Evolutionary conservation across 257 asterid species (phyloP).

Genomic region (Rauvolfia tetraphylla): DNA sequence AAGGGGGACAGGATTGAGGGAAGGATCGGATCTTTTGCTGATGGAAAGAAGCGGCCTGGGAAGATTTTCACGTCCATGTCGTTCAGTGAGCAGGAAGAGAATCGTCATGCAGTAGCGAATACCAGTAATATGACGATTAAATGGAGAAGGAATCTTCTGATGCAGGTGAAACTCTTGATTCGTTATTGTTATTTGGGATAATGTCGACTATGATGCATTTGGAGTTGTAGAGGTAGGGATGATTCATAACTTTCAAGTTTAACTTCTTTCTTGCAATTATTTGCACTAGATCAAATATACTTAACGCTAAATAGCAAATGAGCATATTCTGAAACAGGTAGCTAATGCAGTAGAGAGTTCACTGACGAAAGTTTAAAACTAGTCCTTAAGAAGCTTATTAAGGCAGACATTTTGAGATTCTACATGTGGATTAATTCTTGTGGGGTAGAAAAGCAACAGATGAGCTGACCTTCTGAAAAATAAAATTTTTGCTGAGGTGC

Average conservation of each 20-base stretch:
- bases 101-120: conserved; percentile 22
- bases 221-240: neutral
- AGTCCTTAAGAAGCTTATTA: neutral
- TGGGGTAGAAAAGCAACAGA: neutral
- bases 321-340: neutral
- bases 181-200: neutral
- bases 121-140: conserved; percentile 34
- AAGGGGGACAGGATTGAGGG: conserved; percentile 19
- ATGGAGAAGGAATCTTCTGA: conserved; percentile 71
- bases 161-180: conserved; percentile 54
- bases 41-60: conserved; percentile 83
- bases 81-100: conserved; percentile 41
- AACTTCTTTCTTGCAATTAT: neutral
- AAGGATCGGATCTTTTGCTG: conserved; percentile 50
- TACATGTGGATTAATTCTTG: neutral
- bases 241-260: neutral
- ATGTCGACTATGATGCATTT: neutral
- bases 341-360: neutral
- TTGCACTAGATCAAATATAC: neutral
- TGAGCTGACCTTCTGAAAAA: neutral
- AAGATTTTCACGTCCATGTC: conserved; percentile 93
- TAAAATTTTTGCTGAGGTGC: neutral
- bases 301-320: neutral
- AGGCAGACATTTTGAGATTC: neutral
- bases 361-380: neutral